Base-by-base conservation (phyloP, 208 protist species). In the Porcisia hertigi region DNA sequence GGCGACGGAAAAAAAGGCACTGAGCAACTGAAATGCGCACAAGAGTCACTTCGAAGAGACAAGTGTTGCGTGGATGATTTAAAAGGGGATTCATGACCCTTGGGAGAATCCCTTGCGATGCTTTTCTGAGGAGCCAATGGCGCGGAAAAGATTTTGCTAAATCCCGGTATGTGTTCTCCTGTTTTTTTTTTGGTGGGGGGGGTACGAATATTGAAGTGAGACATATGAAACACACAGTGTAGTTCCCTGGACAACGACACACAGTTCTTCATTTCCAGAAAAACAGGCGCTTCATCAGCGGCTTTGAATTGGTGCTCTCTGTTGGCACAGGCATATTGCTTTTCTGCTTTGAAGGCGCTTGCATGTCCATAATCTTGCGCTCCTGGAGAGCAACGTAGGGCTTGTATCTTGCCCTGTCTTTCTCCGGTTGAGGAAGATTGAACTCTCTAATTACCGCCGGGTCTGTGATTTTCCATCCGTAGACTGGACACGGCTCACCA, bases 341-440 rank as follows among this genome's bases (percentile, higher is more conserved):
- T 20, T 82, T 1, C 41, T 73, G 63, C 41, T 77, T 84, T 69
- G 64, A 59, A 9, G 78, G 82, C 39, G 62, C 60, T 30, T 77
- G 76, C 4, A 71, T 63, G 36, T 82, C 88, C 84, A 96, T 90
- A 55, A 97, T 86, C 76, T 93, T 94, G 41, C 93, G 79, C 76
- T 97, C 93, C 39, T 97, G 91, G 18, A 97, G 81, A 3, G 91
- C 93, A 41, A 97, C 91, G 77, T 97, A 97, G 34, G 93, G 93
- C 77, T 96, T 95, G 77, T 96, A 97, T 16, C 88, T 70, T 14
- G 83, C 62, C 69, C 94, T 94, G 20, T 90, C 86, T 52, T 81
- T 89, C 55, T 97, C 93, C 25, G 89, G 54, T 52, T 76, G 76
- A 23, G 93, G 91, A 39, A 96, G 83, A 73, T 90, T 91, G 84